Percentiles rank a stretch among this genome's conserved stretches.
Evolutionary conservation across 1,139 yeast genomes (phyloP).

Genomic region (Yamadazyma sp.): DNA sequence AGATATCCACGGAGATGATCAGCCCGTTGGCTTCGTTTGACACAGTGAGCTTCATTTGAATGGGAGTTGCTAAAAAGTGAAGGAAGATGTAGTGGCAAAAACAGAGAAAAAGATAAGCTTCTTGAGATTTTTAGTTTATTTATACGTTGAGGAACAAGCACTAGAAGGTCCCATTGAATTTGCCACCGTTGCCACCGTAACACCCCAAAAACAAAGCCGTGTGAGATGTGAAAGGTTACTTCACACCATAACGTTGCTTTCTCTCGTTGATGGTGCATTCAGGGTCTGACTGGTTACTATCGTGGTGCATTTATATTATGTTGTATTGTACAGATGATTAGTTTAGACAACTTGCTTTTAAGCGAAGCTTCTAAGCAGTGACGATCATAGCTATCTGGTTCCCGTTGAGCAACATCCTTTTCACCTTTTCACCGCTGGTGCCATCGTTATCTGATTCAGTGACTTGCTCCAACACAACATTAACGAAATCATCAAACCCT

Average conservation of each 20-base stretch:
- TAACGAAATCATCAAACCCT: constrained; percentile 95
- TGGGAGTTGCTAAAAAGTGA: constrained; percentile 2
- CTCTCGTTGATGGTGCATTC: too few species aligned
- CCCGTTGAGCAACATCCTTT: constrained; percentile 84
- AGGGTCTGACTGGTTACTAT: too few species aligned
- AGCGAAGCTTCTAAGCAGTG: constrained; percentile 14
- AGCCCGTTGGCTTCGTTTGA: constrained; percentile 31
- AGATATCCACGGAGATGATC: constrained; percentile 52
- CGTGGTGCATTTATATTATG: too few species aligned
- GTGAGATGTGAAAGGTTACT: too few species aligned
- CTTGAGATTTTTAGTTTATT: not conserved
- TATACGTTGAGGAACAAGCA: too few species aligned
- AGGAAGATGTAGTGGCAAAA: not conserved
- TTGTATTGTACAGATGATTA: not conserved
- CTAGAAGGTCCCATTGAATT: too few species aligned
- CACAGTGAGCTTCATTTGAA: constrained; percentile 41
- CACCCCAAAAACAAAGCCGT: too few species aligned
- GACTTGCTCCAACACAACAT: constrained; percentile 84
- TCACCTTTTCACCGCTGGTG: constrained; percentile 39
- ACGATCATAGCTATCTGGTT: constrained; percentile 77
- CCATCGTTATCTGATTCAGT: constrained; percentile 51
- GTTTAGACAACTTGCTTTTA: not conserved
- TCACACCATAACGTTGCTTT: too few species aligned
- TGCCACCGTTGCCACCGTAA: too few species aligned
- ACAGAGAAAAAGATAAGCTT: not conserved